These are phyloP conservation scores for Termitomyces sp. DNA, from an alignment of 768 basidiomycete genomes.

Conservation along the genomic window DNA sequence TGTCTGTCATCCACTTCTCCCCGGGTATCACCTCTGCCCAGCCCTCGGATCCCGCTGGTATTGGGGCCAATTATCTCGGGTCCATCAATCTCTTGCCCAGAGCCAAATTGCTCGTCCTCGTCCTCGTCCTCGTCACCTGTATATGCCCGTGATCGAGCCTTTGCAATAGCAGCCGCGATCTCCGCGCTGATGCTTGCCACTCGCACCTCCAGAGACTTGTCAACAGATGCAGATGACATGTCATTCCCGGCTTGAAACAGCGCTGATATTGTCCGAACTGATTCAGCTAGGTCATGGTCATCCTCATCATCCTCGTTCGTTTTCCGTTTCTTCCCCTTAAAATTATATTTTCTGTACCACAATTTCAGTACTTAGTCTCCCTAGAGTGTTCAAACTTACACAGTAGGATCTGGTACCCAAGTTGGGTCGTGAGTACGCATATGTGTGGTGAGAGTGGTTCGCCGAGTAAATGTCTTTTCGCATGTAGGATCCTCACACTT, in stretches of 20 bases:
- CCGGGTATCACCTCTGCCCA: slow-evolving; percentile 21
- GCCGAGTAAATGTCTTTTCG: slow-evolving; percentile 83
- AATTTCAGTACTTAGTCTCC: slow-evolving; percentile 2
- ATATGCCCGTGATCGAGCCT: slow-evolving; percentile 58
- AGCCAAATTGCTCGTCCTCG: slow-evolving; percentile 42
- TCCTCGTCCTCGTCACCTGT: slow-evolving; percentile 45
- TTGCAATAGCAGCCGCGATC: slow-evolving; percentile 75
- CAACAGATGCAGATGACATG: slow-evolving; percentile 22
- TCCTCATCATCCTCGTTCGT: slow-evolving; percentile 46
- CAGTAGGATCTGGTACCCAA: slow-evolving; percentile 80
- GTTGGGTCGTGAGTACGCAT: slow-evolving; percentile 84
- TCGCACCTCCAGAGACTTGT: slow-evolving; percentile 53
- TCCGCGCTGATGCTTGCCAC: slow-evolving; percentile 78
- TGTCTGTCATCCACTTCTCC: slow-evolving; percentile 20
- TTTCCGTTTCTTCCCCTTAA: slow-evolving; percentile 68
- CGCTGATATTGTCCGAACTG: slow-evolving; percentile 70
- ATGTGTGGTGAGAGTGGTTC: slow-evolving; percentile 80
- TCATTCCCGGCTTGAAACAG: slow-evolving; percentile 47
- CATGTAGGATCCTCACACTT: slow-evolving; percentile 80
- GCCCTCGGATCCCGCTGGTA: slow-evolving; percentile 56
- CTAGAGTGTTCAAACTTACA: slow-evolving; percentile 40
- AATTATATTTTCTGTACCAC: slow-evolving; percentile 60
- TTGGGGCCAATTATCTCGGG: slow-evolving; percentile 50
- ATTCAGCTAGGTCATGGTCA: slow-evolving; percentile 64
- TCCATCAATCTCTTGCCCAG: slow-evolving; percentile 44